Evolutionary conservation across 1,284 basidiomycete genomes (phyloP).

Genomic region (Heterobasidion parviporum): DNA sequence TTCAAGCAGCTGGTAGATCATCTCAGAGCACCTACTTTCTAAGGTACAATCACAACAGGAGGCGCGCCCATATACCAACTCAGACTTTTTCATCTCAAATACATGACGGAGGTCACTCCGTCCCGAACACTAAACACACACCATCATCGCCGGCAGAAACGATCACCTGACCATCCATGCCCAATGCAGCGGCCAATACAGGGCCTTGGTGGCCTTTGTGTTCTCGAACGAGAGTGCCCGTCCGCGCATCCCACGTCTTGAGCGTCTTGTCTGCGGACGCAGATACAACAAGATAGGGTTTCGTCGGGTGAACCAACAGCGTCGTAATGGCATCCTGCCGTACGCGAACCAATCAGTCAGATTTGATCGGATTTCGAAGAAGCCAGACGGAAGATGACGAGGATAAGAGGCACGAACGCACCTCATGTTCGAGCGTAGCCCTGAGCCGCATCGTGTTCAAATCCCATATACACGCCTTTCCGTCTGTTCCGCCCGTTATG

Average conservation of each 20-base stretch:
- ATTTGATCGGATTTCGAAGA: conserved; percentile 1
- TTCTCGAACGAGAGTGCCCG: conserved; percentile 69
- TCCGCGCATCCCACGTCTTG: conserved; percentile 90
- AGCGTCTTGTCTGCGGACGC: conserved; percentile 82
- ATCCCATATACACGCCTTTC: conserved; percentile 93
- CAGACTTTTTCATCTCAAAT: neutral
- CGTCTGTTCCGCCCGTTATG: conserved; percentile 89
- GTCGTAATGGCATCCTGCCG: conserved; percentile 80
- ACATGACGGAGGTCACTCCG: conserved; percentile 31
- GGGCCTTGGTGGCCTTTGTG: conserved; percentile 84
- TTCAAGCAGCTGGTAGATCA: no score
- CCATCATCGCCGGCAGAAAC: conserved; percentile 86
- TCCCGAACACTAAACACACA: conserved; percentile 70
- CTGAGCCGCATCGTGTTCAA: conserved; percentile 77
- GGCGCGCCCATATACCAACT: neutral
- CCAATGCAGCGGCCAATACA: conserved; percentile 74
- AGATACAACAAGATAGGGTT: conserved; percentile 71
- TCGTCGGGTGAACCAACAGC: conserved; percentile 64
- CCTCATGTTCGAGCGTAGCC: conserved; percentile 73
- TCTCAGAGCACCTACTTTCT: no score
- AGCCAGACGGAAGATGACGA: no score
- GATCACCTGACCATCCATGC: conserved; percentile 55
- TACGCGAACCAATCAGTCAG: conserved; percentile 10
- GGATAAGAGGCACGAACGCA: conserved; percentile 26
- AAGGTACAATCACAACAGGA: no score